Base-by-base conservation (phyloP, 768 basidiomycete species). In the Obba rivulosa region DNA sequence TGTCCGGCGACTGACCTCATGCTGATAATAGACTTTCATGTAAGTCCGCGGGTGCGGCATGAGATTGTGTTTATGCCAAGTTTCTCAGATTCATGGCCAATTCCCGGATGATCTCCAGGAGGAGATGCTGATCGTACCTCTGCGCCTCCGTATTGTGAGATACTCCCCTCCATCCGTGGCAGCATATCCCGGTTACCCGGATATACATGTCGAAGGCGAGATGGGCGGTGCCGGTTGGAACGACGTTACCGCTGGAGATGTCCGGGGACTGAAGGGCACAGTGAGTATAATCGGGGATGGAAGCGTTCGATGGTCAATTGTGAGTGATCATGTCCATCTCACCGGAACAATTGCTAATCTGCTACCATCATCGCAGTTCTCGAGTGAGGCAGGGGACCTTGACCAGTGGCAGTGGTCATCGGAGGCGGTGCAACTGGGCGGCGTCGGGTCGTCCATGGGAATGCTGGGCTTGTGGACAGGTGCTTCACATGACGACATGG, bases 391-490 rank as follows among this genome's bases (percentile, higher is more conserved):
- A 8, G 51, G 45, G 11, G 62, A 68, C 14, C 54, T 60, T 17
- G 50, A 50, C 4, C 47, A 51, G 4, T 65, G 71, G 0, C 71
- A 79, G 50, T 82, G 80, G 80, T 62, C 66, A 1, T 74, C 70
- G 11, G 80, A 83, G 51, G 76, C 71, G n/a, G 64, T 82, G 0
- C 80, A 83, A 50, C 59, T 81, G 10, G 81, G 81, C 11, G 73
- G 72, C 2, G 62, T 76, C 14, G 78, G 77, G 5, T 77, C 77
- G n/a, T 72, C 71, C 0, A 57, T 69, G 18, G 81, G 81, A 8
- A 59, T 79, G 2, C 63, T 83, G 1, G 80, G 79, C 8, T 56
- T 73, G 64, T 81, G 79, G 79, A 80, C 80, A 0, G 76, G 77
- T 8, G 73, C 72, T 13, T 58, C 57, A 16, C 79, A 80, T 52